Evolutionary conservation across 352 stramenopile species (phyloP).

Genomic region (Pythium folliculosum): DNA sequence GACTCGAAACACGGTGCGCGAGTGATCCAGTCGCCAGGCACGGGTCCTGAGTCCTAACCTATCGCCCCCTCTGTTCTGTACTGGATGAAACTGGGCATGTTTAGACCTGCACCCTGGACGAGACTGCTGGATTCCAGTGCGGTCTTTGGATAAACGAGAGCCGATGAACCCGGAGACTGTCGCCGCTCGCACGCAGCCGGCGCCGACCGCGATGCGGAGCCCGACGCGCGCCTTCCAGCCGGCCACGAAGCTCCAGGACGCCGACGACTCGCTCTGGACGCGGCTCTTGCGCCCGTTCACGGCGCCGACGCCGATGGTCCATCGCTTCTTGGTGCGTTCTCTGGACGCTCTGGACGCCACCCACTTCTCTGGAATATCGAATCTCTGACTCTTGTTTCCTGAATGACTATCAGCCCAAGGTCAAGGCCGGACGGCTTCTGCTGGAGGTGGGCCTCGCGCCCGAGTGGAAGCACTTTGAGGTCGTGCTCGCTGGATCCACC

Average conservation of each 20-base stretch:
- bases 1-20: neutral
- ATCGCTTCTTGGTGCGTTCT: slow-evolving; percentile 46
- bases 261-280: slow-evolving; percentile 44
- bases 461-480: slow-evolving; percentile 68
- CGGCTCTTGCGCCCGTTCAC: slow-evolving; percentile 56
- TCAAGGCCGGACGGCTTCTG: slow-evolving; percentile 58
- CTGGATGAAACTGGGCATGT: neutral
- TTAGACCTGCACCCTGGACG: neutral
- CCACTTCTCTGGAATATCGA: slow-evolving; percentile 7
- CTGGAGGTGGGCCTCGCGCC: slow-evolving; percentile 51
- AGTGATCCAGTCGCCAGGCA: neutral
- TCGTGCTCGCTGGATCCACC: slow-evolving; percentile 59
- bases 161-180: slow-evolving; percentile 3
- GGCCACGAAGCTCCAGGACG: slow-evolving; percentile 10
- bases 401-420: slow-evolving; percentile 42
- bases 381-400: neutral
- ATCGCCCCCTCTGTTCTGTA: neutral
- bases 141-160: neutral
- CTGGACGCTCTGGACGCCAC: neutral
- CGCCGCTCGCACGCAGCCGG: neutral
- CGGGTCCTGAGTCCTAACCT: neutral
- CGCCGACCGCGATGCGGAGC: neutral
- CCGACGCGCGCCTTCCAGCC: slow-evolving; percentile 20
- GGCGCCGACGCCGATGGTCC: slow-evolving; percentile 28
- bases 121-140: neutral